These are phyloP conservation scores for Clavispora vitiphila DNA, from an alignment of 805 yeast species.

Conservation along the genomic window DNA sequence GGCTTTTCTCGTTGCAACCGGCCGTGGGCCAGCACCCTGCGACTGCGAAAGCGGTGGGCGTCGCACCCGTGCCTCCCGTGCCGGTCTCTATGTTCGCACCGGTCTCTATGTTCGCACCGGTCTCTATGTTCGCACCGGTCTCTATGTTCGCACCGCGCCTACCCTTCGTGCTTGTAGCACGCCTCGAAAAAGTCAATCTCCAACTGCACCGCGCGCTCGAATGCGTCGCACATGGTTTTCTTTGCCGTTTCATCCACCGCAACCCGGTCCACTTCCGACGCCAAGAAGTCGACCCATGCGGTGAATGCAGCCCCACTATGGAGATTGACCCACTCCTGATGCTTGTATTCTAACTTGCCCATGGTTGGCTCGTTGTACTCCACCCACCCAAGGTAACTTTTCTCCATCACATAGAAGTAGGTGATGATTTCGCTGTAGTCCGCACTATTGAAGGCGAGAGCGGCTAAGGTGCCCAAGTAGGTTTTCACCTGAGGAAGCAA, in stretches of 20 bases:
- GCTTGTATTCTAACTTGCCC: slow-evolving; percentile 36
- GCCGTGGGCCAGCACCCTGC: too few relatives aligned
- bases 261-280: slow-evolving; percentile 37
- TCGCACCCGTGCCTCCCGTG: too few relatives aligned
- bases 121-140: too few relatives aligned
- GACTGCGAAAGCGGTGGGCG: too few relatives aligned
- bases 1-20: too few relatives aligned
- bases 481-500: slow-evolving; percentile 30
- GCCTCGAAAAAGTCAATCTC: slow-evolving; percentile 46
- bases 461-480: slow-evolving; percentile 32
- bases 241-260: slow-evolving; percentile 21
- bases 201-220: slow-evolving; percentile 30
- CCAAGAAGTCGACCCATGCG: slow-evolving; percentile 45
- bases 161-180: slow-evolving; percentile 33
- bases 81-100: too few relatives aligned
- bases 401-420: slow-evolving; percentile 43
- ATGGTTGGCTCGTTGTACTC: slow-evolving; percentile 20
- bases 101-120: too few relatives aligned
- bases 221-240: slow-evolving; percentile 17
- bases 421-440: slow-evolving; percentile 42
- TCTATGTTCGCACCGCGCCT: too few relatives aligned
- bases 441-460: slow-evolving; percentile 20
- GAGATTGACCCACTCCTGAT: slow-evolving; percentile 47
- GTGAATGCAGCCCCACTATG: slow-evolving; percentile 47
- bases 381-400: slow-evolving; percentile 51